phyloP scores from a whole-genome alignment of 2,329 filamentous ascomycete species.

The Amauroascus verrucosus region DNA sequence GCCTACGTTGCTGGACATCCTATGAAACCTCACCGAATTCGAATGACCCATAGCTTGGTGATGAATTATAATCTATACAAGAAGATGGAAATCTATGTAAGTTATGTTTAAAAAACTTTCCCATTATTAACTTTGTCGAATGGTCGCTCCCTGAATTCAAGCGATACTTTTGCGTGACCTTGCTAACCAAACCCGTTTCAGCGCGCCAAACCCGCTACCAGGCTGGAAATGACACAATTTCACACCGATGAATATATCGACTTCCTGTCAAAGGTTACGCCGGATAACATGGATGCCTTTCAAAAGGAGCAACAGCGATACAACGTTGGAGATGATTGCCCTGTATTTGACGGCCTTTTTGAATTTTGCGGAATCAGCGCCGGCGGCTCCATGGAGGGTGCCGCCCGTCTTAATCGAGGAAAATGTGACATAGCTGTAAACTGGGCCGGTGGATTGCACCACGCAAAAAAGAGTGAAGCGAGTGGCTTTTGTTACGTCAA shows the following conservation, averaged over 20 bases:
- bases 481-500: slow-evolving; percentile 99
- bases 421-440: slow-evolving; percentile 62
- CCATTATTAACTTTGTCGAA: background rate
- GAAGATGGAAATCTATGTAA: slow-evolving; percentile 61
- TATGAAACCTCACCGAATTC: slow-evolving; percentile 59
- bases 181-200: slow-evolving; percentile 26
- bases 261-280: slow-evolving; percentile 75
- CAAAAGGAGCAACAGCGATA: slow-evolving; percentile 78
- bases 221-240: slow-evolving; percentile 63
- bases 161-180: slow-evolving; percentile 18
- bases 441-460: slow-evolving; percentile 93
- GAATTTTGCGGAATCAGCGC: slow-evolving; percentile 62
- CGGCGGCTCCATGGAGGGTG: slow-evolving; percentile 60
- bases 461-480: slow-evolving; percentile 89
- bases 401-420: slow-evolving; percentile 55
- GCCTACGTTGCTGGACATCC: slow-evolving; percentile 73
- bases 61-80: slow-evolving; percentile 67
- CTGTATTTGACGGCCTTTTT: slow-evolving; percentile 60
- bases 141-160: background rate
- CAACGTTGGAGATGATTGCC: slow-evolving; percentile 55
- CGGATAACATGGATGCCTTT: slow-evolving; percentile 95
- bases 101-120: slow-evolving; percentile 16
- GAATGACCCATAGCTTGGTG: slow-evolving; percentile 55
- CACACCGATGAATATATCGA: slow-evolving; percentile 66
- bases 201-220: slow-evolving; percentile 68